Evolutionary conservation across 768 basidiomycete genomes (phyloP).

Genomic region (Hericium coralloides): DNA sequence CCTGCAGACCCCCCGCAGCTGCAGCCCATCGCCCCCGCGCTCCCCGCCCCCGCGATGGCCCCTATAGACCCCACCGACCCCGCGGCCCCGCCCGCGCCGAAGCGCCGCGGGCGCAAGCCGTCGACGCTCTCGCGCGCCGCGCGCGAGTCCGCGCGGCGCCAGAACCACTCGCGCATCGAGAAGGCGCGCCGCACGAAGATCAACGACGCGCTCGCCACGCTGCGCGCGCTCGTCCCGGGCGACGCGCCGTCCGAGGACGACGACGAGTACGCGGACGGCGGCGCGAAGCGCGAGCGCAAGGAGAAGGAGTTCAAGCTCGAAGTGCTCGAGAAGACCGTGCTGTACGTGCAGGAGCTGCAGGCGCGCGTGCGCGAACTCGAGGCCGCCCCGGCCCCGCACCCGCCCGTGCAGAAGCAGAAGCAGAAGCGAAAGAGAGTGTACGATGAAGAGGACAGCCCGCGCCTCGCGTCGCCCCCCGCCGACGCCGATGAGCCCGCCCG

Average conservation of each 20-base stretch:
- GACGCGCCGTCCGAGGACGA: constrained; percentile 28
- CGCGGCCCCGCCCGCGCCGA: constrained; percentile 28
- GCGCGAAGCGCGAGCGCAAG: constrained; percentile 3
- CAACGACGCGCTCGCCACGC: constrained; percentile 75
- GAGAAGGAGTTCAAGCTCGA: constrained; percentile 17
- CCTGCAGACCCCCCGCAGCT: constrained; percentile 8
- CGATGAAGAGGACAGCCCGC: background rate
- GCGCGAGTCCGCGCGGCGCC: constrained; percentile 80
- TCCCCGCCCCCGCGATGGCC: constrained; percentile 1
- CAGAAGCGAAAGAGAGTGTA: background rate
- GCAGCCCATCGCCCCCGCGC: constrained; percentile 15
- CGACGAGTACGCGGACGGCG: constrained; percentile 7
- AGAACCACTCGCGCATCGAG: constrained; percentile 94
- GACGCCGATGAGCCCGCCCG: background rate
- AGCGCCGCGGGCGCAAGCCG: constrained; percentile 66
- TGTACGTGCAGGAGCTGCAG: constrained; percentile 15
- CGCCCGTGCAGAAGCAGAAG: background rate
- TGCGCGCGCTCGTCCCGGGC: constrained; percentile 68
- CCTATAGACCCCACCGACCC: constrained; percentile 16
- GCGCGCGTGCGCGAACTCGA: constrained; percentile 11
- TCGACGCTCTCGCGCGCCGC: constrained; percentile 65
- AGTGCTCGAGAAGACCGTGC: constrained; percentile 13
- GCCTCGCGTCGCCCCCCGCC: background rate
- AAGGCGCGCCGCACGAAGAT: constrained; percentile 92
- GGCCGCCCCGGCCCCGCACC: constrained; percentile 5